A percentile compares a stretch with the other conserved stretches of the same genome.
These are phyloP conservation scores for Pyracantha coccinea DNA, from an alignment of 331 rosid species.

Conservation along the genomic window DNA sequence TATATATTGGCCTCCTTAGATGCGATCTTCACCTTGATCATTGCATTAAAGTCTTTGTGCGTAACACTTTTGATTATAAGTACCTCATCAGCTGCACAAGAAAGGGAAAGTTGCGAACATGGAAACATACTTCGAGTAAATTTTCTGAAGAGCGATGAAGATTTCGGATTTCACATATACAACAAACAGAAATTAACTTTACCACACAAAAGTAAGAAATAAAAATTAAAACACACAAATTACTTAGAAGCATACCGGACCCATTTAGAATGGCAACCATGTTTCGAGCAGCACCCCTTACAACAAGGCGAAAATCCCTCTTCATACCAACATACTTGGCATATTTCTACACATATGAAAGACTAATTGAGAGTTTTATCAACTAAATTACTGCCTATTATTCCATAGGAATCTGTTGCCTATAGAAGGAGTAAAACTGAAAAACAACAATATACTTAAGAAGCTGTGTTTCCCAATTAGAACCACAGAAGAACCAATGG, in stretches of 20 bases:
- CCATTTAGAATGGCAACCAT: constrained; percentile 90
- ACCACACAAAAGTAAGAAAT: background rate
- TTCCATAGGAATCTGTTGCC: background rate
- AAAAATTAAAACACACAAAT: background rate
- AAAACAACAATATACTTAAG: background rate
- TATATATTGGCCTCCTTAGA: constrained; percentile 10
- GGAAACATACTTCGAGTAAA: background rate
- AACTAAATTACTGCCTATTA: background rate
- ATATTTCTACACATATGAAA: constrained; percentile 62
- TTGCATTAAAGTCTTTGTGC: constrained; percentile 69
- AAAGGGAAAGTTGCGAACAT: background rate
- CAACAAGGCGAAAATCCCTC: constrained; percentile 98
- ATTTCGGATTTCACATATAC: background rate
- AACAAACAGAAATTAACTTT: background rate
- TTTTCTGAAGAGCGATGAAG: background rate
- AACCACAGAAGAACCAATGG: background rate
- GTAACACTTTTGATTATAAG: constrained; percentile 91
- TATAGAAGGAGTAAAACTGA: background rate
- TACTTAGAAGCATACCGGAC: constrained; percentile 58
- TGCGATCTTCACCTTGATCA: constrained; percentile 66
- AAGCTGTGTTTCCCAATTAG: background rate
- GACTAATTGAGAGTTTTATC: constrained; percentile 5
- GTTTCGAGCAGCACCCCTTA: constrained; percentile 95
- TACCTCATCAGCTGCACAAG: constrained; percentile 64
- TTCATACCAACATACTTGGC: constrained; percentile 89